Evolutionary conservation across 208 protist genomes (phyloP), one percentile per base, ranked within the genome.

Genomic region (Leishmania tarentolae): DNA sequence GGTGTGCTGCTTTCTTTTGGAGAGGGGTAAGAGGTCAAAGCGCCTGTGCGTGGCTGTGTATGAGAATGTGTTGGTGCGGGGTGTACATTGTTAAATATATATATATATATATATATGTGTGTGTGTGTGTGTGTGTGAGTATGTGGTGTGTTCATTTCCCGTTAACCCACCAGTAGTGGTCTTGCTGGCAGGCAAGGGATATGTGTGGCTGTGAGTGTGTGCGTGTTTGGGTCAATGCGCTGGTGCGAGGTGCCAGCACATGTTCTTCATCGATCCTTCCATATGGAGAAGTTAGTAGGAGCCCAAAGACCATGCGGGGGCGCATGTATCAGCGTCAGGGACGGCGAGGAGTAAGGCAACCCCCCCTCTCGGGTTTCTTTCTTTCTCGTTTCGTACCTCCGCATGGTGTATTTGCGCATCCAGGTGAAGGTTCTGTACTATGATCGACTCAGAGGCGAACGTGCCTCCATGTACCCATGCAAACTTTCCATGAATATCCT

Each of bases 11-110:
- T 74, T 47, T 35, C 0, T 71, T 8, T 35, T 66, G 71, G 4
- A 35, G 61, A 31, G 79, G 68, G 46, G 50, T 77, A 65, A n/a
- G 74, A 70, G 73, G 47, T 72, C n/a, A n/a, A n/a, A n/a, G 68
- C 52, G 65, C 7, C 13, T 11, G 56, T 63, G 35, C 17, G 57
- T 28, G 28, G 2, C 8, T 44, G 31, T 47, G 40, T 31, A 8
- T 71, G 3, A 47, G 66, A n/a, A 11, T 66, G 61, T 40, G 28
- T 21, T 63, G 13, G n/a, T n/a, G n/a, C n/a, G n/a, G n/a, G n/a
- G n/a, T n/a, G n/a, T n/a, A n/a, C n/a, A n/a, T n/a, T n/a, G n/a
- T n/a, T n/a, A n/a, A n/a, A n/a, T n/a, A n/a, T n/a, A n/a, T n/a
- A n/a, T n/a, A n/a, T n/a, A n/a, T n/a, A n/a, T n/a, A n/a, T n/a